Conservation (phyloP, 1,139 yeast genomes). For the Zygoascus sp. region DNA sequence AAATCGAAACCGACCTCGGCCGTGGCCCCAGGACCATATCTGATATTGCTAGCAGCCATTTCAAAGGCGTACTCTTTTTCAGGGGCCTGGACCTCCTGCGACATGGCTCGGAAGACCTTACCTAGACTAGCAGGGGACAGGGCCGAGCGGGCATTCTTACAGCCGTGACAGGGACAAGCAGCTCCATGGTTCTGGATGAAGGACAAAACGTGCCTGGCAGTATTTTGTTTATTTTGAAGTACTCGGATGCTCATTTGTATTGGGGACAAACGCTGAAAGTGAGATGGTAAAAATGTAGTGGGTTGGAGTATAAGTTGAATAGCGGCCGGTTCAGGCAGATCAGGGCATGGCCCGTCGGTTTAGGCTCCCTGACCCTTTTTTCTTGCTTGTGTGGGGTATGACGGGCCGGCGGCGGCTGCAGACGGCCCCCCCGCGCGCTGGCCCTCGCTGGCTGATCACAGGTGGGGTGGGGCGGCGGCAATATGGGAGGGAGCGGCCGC, state of each 20-base stretch:
- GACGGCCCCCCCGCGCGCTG: too few relatives aligned
- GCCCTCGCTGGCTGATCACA: too few relatives aligned
- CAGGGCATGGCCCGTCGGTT: too few relatives aligned
- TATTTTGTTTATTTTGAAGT: not conserved
- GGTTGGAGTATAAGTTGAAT: too few relatives aligned
- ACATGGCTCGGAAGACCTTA: slow-evolving; percentile 14
- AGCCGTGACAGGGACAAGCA: slow-evolving; percentile 36
- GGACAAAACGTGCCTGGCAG: slow-evolving; percentile 17
- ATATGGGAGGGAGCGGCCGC: too few relatives aligned
- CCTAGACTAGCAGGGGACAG: not conserved
- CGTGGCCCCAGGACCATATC: slow-evolving; percentile 41
- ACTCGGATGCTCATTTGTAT: slow-evolving; percentile 6
- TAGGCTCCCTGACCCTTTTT: too few relatives aligned
- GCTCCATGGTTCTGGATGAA: slow-evolving; percentile 33
- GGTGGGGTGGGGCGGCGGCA: too few relatives aligned
- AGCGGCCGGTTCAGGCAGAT: too few relatives aligned
- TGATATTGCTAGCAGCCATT: slow-evolving; percentile 40
- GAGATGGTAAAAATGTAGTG: not conserved
- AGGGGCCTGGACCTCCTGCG: slow-evolving; percentile 19
- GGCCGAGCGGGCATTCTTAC: slow-evolving; percentile 17
- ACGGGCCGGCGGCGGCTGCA: too few relatives aligned
- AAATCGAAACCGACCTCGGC: slow-evolving; percentile 40
- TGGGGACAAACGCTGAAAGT: not conserved
- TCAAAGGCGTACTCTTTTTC: slow-evolving; percentile 39
- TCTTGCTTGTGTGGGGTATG: not conserved